Conservation (phyloP, 441 rosid genomes). For the Pelargonium myrrhifolium region DNA sequence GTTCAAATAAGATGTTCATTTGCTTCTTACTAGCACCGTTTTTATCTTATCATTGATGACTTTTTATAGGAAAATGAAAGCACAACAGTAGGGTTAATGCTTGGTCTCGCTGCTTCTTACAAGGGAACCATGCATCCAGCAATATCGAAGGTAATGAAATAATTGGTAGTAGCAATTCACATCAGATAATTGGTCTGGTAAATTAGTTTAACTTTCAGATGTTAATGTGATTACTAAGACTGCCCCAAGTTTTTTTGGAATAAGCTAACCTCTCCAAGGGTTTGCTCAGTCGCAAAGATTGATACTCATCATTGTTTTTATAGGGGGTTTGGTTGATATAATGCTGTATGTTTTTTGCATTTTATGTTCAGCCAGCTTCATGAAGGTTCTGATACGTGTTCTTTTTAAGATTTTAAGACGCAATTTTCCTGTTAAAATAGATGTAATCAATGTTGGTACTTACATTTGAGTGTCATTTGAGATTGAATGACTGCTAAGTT, state of each 20-base stretch:
- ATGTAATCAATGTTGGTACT: neutral
- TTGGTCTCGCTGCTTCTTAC: conserved; percentile 95
- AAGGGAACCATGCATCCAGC: conserved; percentile 94
- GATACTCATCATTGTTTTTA: neutral
- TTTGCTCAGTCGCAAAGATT: neutral
- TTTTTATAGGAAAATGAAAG: conserved; percentile 75
- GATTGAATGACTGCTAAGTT: neutral
- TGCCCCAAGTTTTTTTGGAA: neutral
- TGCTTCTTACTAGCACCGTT: neutral
- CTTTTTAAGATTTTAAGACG: conserved; percentile 6
- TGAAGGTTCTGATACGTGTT: neutral
- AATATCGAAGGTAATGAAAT: conserved; percentile 61
- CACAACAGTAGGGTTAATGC: conserved; percentile 92
- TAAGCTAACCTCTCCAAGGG: neutral
- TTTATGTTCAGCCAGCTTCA: neutral
- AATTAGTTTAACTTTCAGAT: conserved; percentile 1
- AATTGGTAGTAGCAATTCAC: neutral
- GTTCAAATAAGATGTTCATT: conserved; percentile 1
- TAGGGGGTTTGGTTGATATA: neutral
- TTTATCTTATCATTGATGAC: conserved; percentile 15
- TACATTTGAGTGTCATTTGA: conserved; percentile 1
- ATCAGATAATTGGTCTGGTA: neutral
- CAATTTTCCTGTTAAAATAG: neutral
- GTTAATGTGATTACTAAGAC: neutral
- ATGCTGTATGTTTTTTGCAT: conserved; percentile 1